These are phyloP conservation scores for Podospora pseudocomata DNA, from an alignment of 495 filamentous ascomycete species.

Conservation along the genomic window DNA sequence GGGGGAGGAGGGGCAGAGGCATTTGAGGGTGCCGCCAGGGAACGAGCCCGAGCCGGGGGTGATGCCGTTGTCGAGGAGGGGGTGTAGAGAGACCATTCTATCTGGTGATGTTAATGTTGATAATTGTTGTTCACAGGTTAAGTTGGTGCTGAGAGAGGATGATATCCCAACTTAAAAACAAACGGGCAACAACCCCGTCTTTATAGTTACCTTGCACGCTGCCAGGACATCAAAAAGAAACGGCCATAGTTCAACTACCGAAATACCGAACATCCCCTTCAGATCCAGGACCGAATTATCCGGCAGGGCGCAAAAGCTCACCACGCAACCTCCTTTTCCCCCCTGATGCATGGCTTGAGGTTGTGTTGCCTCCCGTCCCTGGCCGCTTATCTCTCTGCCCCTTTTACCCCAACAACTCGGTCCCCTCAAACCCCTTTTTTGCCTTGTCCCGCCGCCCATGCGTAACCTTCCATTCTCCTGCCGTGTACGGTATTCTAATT, in stretches of 20 bases:
- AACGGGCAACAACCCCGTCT: neutral
- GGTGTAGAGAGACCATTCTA: slow-evolving; percentile 50
- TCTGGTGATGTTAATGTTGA: slow-evolving; percentile 3
- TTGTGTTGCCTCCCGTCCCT: neutral
- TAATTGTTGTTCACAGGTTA: neutral
- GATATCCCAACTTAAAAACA: neutral
- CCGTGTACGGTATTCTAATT: slow-evolving; percentile 1
- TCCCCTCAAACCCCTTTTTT: neutral
- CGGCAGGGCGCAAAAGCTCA: neutral
- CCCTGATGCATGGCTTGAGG: neutral
- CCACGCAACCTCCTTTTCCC: neutral
- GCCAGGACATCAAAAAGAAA: neutral
- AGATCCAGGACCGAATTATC: slow-evolving; percentile 3
- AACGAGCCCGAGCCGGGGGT: slow-evolving; percentile 43
- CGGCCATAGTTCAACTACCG: slow-evolving; percentile 15
- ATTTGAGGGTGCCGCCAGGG: slow-evolving; percentile 52
- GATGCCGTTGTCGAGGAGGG: slow-evolving; percentile 55
- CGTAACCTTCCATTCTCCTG: neutral
- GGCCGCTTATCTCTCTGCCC: neutral
- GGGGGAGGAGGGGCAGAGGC: slow-evolving; percentile 48
- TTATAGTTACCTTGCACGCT: neutral
- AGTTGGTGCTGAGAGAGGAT: neutral
- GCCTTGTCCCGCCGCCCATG: neutral
- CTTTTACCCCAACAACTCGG: neutral
- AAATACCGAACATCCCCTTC: neutral